Evolutionary conservation across 345 rosid genomes (phyloP).

Genomic region (Euphorbia lathyris): DNA sequence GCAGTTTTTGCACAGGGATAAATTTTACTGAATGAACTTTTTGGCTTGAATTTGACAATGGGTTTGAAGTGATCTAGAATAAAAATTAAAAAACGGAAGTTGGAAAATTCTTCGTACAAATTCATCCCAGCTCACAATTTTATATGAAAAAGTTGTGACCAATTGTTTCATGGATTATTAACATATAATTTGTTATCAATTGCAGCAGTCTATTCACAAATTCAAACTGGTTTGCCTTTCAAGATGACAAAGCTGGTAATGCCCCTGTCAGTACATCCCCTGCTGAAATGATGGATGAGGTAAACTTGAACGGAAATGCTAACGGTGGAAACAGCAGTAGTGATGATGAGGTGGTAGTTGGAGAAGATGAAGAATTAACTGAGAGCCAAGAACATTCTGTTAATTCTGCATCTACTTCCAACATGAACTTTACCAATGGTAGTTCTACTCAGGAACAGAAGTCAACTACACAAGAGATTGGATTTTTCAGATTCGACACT

Average conservation of each 20-base stretch:
- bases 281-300: constrained; percentile 69
- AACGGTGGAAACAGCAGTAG: constrained; percentile 70
- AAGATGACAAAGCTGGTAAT: constrained; percentile 63
- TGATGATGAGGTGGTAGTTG: constrained; percentile 91
- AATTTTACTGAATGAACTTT: background rate
- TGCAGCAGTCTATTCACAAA: constrained; percentile 82
- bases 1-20: background rate
- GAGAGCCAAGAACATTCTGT: constrained; percentile 44
- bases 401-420: constrained; percentile 52
- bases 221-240: constrained; percentile 96
- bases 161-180: background rate
- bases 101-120: background rate
- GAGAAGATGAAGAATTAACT: constrained; percentile 62
- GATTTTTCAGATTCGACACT: constrained; percentile 55
- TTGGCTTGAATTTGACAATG: background rate
- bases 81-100: background rate
- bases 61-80: background rate
- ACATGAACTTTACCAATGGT: constrained; percentile 25
- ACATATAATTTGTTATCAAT: background rate
- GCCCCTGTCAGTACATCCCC: constrained; percentile 52
- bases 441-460: constrained; percentile 25
- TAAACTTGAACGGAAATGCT: constrained; percentile 61
- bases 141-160: background rate
- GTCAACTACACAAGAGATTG: constrained; percentile 35
- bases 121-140: background rate